These are phyloP conservation scores for Cyclotella kingstonii DNA, from an alignment of 108 stramenopile genomes.

Conservation along the genomic window DNA sequence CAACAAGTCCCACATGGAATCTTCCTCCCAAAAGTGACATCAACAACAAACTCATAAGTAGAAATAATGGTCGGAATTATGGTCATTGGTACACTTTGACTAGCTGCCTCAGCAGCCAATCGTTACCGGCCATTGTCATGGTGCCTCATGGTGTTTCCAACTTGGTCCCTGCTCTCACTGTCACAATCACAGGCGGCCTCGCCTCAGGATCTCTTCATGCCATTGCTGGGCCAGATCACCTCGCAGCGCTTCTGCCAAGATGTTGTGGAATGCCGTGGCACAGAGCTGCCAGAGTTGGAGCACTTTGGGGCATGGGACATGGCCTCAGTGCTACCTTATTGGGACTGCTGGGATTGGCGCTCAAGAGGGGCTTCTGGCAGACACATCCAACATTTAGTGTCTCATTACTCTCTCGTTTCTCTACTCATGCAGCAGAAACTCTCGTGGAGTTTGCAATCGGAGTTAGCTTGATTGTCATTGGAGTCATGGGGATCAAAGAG, in stretches of 20 bases:
- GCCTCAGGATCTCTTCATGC: slow-evolving; percentile 92
- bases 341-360: slow-evolving; percentile 76
- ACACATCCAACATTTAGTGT: slow-evolving; percentile 20
- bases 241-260: slow-evolving; percentile 91
- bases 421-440: slow-evolving; percentile 47
- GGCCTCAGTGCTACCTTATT: slow-evolving; percentile 88
- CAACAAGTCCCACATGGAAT: too few relatives aligned
- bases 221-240: slow-evolving; percentile 95
- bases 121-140: not conserved
- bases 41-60: not conserved
- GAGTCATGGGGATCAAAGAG: slow-evolving; percentile 90
- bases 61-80: not conserved
- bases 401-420: too few relatives aligned
- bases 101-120: not conserved
- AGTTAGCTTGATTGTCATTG: slow-evolving; percentile 86
- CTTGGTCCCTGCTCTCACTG: slow-evolving; percentile 53
- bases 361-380: slow-evolving; percentile 59
- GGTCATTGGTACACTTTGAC: too few relatives aligned
- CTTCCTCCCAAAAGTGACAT: too few relatives aligned
- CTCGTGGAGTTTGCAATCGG: slow-evolving; percentile 90
- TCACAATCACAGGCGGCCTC: slow-evolving; percentile 77
- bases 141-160: not conserved
- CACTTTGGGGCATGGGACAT: slow-evolving; percentile 95
- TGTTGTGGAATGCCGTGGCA: slow-evolving; percentile 90
- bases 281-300: slow-evolving; percentile 84